Percentiles rank a stretch among this genome's conserved stretches.
These are phyloP conservation scores for Poa pratensis DNA, from an alignment of 176 grass and related monocot genomes.

Conservation along the genomic window DNA sequence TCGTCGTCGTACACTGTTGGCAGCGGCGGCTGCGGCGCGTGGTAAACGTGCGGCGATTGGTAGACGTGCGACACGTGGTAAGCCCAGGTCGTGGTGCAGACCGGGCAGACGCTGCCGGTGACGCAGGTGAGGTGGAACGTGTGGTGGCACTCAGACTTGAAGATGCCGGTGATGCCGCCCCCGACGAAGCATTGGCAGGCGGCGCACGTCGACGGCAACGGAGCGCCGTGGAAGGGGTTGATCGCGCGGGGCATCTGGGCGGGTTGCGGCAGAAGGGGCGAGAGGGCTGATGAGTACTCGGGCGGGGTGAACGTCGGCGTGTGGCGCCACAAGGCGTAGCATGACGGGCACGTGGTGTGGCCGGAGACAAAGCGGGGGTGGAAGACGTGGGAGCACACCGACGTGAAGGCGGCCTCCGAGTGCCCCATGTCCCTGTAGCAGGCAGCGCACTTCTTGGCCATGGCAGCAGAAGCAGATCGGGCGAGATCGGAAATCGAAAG, in stretches of 20 bases:
- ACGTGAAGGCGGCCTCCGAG: not conserved
- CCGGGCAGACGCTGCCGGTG: slow-evolving; percentile 38
- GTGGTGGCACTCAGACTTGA: slow-evolving; percentile 51
- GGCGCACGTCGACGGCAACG: not conserved
- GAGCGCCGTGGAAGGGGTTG: not conserved
- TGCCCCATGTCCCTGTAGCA: not conserved
- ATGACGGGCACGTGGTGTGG: not conserved
- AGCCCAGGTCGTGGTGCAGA: slow-evolving; percentile 44
- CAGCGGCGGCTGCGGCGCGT: not conserved
- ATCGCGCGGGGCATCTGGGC: not conserved
- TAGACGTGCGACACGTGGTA: not conserved
- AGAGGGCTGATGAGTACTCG: not conserved
- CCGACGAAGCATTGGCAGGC: slow-evolving; percentile 9
- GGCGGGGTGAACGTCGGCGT: not conserved
- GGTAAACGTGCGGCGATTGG: not conserved
- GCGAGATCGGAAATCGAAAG: not conserved
- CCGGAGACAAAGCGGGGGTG: not conserved
- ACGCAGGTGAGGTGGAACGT: slow-evolving; percentile 53
- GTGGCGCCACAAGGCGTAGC: not conserved
- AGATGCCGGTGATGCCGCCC: not conserved
- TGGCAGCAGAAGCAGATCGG: not conserved
- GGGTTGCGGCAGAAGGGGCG: not conserved
- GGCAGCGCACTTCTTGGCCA: not conserved
- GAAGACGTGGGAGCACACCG: slow-evolving; percentile 20
- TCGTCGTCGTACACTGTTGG: not conserved